Evolutionary conservation across 2,329 filamentous ascomycete species (phyloP), one percentile per base, ranked within the genome.

Genomic region (Elsinoe arachidis): DNA sequence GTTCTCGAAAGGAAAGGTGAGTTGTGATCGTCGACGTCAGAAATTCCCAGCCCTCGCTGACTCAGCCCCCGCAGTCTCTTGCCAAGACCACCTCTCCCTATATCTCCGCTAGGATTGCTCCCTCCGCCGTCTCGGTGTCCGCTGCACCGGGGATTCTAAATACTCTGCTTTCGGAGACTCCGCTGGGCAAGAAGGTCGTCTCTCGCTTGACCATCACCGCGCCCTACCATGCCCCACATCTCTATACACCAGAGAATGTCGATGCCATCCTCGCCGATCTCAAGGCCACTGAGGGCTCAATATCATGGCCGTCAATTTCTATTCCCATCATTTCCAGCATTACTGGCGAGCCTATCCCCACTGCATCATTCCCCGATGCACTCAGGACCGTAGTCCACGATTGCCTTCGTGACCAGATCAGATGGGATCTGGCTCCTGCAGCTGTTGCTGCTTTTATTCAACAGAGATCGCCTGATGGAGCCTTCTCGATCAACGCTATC

Each of bases 151-250:
- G 53, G 26, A 39, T 58, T 17, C 44, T 58, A 17, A 35, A 46
- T 7, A 11, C 26, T 35, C 43, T 58, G 12, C 57, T 55, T n/a
- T 46, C 49, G 9, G 51, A 55, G 7, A 37, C 39, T 14, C 21
- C 46, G n/a, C 34, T 55, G 6, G 49, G 33, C 41, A 41, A 47
- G 41, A 43, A 39, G 12, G 39, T 37, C 11, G 44, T 26, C 10
- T 41, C 33, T 4, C 34, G 41, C 2, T 5, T 58, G 6, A 26
- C 23, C 19, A 55, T 58, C 21, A 55, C 51, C 21, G 57, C 57
- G 3, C 49, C 57, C 2, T 58, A 55, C 35, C 57, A 58, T 44
- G 57, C 57, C n/a, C 14, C 19, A 26, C 57, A 58, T 49, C 57
- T 58, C 14, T 58, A 58, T 33, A 47, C 44, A 14, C 19, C 38